Conservation (phyloP, 75 land plant genomes). For the Isoetes taiwanensis region DNA sequence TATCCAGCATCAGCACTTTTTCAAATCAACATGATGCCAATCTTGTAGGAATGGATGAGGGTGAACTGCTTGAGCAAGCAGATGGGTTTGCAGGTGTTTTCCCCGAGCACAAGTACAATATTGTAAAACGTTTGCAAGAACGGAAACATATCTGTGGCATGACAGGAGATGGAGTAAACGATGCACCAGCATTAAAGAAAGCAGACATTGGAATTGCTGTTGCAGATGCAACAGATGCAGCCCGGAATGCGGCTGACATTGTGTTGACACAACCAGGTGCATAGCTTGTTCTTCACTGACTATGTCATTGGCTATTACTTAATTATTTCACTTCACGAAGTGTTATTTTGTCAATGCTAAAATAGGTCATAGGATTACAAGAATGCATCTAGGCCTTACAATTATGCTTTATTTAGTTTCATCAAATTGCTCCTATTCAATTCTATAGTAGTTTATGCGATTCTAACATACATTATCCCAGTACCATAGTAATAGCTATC, state of each 20-base stretch:
- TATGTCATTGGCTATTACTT: too few species aligned
- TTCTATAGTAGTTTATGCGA: background rate
- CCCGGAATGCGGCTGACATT: slow-evolving; percentile 32
- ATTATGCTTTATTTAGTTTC: background rate
- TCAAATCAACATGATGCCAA: slow-evolving; percentile 1
- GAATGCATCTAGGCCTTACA: background rate
- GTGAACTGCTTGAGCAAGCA: slow-evolving; percentile 26
- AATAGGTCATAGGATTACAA: too few species aligned
- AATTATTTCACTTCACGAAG: background rate
- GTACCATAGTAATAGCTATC: background rate
- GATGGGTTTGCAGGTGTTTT: slow-evolving; percentile 33
- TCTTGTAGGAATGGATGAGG: slow-evolving; percentile 20
- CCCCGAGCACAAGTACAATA: slow-evolving; percentile 29
- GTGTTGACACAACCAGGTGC: slow-evolving; percentile 23
- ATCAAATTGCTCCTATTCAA: background rate
- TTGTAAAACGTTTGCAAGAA: slow-evolving; percentile 22
- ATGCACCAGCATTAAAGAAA: slow-evolving; percentile 8
- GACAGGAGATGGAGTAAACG: slow-evolving; percentile 10
- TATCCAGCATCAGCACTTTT: slow-evolving; percentile 25
- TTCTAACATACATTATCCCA: background rate
- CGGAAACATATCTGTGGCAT: slow-evolving; percentile 25
- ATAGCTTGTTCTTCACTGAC: too few species aligned
- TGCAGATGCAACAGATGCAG: slow-evolving; percentile 23
- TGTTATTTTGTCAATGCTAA: background rate
- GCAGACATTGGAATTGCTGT: slow-evolving; percentile 7